Evolutionary conservation across 768 basidiomycete species (phyloP), one percentile per base, ranked within the genome.

Genomic region (Tricholoma flavovirens): DNA sequence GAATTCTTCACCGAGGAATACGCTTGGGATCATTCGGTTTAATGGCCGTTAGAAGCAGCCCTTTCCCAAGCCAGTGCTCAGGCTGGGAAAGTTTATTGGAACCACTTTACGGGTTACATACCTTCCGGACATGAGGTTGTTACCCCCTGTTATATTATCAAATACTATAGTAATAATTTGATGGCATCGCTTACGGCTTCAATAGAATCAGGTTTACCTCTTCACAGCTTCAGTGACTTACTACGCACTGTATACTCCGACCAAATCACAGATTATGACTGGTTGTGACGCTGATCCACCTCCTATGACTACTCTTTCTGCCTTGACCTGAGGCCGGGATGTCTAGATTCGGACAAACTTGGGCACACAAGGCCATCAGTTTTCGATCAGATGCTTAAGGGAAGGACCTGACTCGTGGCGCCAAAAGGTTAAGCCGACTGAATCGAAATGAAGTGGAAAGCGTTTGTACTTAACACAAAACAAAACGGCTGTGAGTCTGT

Each of bases 341-440:
- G 9, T 9, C 5, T 38, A 1, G 40, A 42, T 17, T 11, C 19
- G 7, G 17, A 19, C 40, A 7, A 19, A 15, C n/a, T 42, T 17
- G 17, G 40, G 7, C 38, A 40, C n/a, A 17, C 2, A 12, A 14
- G 26, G 24, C 24, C n/a, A 49, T 29, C 46, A 49, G 8, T 42
- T 49, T 49, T 29, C 24, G 46, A 49, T 49, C 46, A 49, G 8
- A 29, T 26, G 21, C 29, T 19, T n/a, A n/a, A n/a, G 53, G n/a
- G 49, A 32, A 32, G 35, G 35, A 14, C 4, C 22, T 24, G 19
- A 60, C 51, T 59, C 59, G 48, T 55, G 58, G 40, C 24, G 46
- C 29, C 32, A 46, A 59, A 57, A 61, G 58, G 62, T 63, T 62
- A 62, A 56, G 53, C 62, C 62, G 64, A 51, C 57, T 15, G 24